Percentiles rank a stretch among this genome's conserved stretches.
These are phyloP conservation scores for Gamarada debralockiae DNA, from an alignment of 495 filamentous ascomycete species.

Conservation along the genomic window DNA sequence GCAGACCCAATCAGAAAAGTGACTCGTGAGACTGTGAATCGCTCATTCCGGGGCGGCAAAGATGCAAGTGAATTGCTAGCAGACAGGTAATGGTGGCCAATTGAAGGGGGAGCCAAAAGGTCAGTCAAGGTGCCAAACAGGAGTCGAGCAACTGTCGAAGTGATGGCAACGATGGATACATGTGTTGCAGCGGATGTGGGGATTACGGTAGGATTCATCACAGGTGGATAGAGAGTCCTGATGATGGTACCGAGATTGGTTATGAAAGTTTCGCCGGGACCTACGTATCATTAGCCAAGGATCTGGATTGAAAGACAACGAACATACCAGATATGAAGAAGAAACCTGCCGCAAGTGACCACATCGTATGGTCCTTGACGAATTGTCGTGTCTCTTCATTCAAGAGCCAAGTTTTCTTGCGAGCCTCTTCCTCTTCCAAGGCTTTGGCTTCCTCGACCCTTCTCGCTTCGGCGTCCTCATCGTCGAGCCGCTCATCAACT, in stretches of 20 bases:
- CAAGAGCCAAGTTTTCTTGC: constrained; percentile 80
- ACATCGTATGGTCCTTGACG: constrained; percentile 87
- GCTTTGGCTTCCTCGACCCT: constrained; percentile 40
- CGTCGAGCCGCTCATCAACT: constrained; percentile 26
- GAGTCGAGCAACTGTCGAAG: constrained; percentile 85
- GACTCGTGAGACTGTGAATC: constrained; percentile 68
- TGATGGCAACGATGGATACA: constrained; percentile 85
- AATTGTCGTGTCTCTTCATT: constrained; percentile 85
- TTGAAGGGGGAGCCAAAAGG: constrained; percentile 69
- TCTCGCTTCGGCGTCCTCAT: constrained; percentile 29
- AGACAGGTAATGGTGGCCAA: constrained; percentile 27
- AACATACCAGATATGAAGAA: constrained; percentile 63
- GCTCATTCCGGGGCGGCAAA: constrained; percentile 21
- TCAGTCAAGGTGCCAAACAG: constrained; percentile 83
- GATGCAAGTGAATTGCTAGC: constrained; percentile 22
- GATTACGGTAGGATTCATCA: constrained; percentile 35
- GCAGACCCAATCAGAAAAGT: constrained; percentile 73
- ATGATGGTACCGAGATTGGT: constrained; percentile 97
- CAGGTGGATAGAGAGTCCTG: constrained; percentile 70
- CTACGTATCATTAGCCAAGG: constrained; percentile 41
- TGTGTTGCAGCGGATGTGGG: constrained; percentile 77
- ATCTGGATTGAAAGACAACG: not conserved
- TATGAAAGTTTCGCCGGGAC: constrained; percentile 93
- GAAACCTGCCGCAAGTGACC: constrained; percentile 86
- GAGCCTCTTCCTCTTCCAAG: constrained; percentile 58